phyloP scores from a whole-genome alignment of 768 basidiomycete genomes.

The Macrolepiota fuliginosa region DNA sequence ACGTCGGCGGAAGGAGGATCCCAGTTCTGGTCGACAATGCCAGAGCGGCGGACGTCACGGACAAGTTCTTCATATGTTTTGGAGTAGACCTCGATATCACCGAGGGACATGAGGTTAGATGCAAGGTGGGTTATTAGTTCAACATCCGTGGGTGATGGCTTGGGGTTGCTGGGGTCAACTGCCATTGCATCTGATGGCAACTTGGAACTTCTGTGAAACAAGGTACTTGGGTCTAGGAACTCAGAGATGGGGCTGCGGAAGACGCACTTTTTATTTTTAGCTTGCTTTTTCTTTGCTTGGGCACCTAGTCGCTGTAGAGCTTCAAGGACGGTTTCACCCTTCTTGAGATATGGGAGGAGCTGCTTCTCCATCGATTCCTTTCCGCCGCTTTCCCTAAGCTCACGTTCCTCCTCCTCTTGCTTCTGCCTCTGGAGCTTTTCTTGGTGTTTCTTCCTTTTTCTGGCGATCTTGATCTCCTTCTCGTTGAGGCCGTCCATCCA shows the following conservation, averaged over 20 bases:
- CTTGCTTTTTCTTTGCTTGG: conserved; percentile 54
- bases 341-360: conserved; percentile 73
- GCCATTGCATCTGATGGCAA: conserved; percentile 35
- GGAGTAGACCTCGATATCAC: conserved; percentile 84
- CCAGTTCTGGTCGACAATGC: conserved; percentile 68
- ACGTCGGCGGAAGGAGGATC: conserved; percentile 72
- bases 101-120: conserved; percentile 83
- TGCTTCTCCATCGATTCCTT: conserved; percentile 61
- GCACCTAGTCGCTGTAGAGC: conserved; percentile 83
- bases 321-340: conserved; percentile 89
- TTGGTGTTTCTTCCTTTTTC: conserved; percentile 69
- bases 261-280: conserved; percentile 28
- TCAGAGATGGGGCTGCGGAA: neutral
- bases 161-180: conserved; percentile 33
- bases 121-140: conserved; percentile 83
- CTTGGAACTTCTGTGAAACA: conserved; percentile 25
- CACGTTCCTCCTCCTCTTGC: conserved; percentile 70
- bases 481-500: conserved; percentile 96
- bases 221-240: conserved; percentile 15
- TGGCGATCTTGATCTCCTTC: conserved; percentile 78
- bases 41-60: conserved; percentile 69
- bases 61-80: conserved; percentile 85
- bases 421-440: conserved; percentile 72
- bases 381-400: conserved; percentile 66
- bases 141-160: conserved; percentile 48